Evolutionary conservation across 2,329 filamentous ascomycete species (phyloP).

Genomic region (Cladosporium colombiae): DNA sequence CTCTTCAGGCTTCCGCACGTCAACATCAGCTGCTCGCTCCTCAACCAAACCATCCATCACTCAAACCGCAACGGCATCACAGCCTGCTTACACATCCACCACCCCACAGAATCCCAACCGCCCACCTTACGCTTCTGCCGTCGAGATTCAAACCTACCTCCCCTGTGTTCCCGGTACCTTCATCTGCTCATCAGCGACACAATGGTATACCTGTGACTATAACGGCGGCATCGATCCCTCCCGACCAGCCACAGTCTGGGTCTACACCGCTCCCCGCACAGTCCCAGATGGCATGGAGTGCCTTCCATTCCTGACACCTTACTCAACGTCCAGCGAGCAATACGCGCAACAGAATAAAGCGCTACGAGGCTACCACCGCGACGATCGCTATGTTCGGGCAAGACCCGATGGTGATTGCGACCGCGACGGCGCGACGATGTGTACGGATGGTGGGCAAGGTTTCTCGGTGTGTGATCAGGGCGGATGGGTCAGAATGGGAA

Average conservation of each 20-base stretch:
- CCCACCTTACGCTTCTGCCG: constrained; percentile 30
- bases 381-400: constrained; percentile 36
- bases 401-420: constrained; percentile 34
- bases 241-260: constrained; percentile 28
- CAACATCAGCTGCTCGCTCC: constrained; percentile 12
- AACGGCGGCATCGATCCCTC: constrained; percentile 27
- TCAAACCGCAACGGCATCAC: background rate
- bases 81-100: constrained; percentile 12
- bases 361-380: constrained; percentile 33
- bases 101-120: constrained; percentile 21
- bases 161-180: constrained; percentile 44
- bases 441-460: constrained; percentile 29
- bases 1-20: constrained; percentile 20
- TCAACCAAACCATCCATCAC: background rate
- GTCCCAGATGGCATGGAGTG: constrained; percentile 42
- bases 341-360: constrained; percentile 33
- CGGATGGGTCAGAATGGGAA: constrained; percentile 37
- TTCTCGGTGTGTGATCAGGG: constrained; percentile 37
- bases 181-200: constrained; percentile 39
- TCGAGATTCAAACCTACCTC: constrained; percentile 35
- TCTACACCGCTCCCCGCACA: constrained; percentile 35
- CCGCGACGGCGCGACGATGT: constrained; percentile 31
- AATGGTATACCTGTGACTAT: constrained; percentile 42
- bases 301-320: constrained; percentile 35
- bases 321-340: constrained; percentile 22